These are phyloP conservation scores for Boletus rubroflammeus DNA, from an alignment of 768 basidiomycete species.

Conservation along the genomic window DNA sequence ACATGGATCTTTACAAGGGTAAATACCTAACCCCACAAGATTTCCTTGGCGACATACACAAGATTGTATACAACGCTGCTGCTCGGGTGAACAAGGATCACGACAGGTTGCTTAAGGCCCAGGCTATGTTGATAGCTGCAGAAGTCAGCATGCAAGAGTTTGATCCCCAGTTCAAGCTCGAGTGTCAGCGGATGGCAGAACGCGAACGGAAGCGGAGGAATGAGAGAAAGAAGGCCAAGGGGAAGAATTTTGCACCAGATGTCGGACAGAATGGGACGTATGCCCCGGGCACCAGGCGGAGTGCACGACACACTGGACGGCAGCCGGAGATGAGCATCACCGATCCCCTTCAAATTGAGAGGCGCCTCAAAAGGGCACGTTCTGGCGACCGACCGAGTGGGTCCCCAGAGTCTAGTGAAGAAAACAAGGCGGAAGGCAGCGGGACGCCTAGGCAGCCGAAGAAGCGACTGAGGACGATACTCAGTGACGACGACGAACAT, in stretches of 20 bases:
- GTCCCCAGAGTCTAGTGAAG: conserved; percentile 43
- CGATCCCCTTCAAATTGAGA: conserved; percentile 71
- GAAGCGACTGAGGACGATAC: conserved; percentile 44
- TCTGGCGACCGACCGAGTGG: conserved; percentile 53
- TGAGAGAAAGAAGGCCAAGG: conserved; percentile 43
- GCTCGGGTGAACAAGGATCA: conserved; percentile 56
- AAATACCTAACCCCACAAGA: conserved; percentile 85
- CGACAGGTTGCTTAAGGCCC: conserved; percentile 77
- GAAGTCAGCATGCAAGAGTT: conserved; percentile 86
- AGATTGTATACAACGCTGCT: conserved; percentile 74
- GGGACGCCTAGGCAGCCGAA: conserved; percentile 46
- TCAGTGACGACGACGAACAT: conserved; percentile 44
- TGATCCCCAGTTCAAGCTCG: conserved; percentile 69
- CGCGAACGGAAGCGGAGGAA: conserved; percentile 66
- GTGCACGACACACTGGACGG: conserved; percentile 69
- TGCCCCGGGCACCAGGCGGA: conserved; percentile 59
- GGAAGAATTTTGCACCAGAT: conserved; percentile 15
- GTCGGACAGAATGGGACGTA: conserved; percentile 32
- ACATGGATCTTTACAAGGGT: conserved; percentile 75
- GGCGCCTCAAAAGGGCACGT: conserved; percentile 69
- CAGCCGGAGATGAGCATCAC: conserved; percentile 69
- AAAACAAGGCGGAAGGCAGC: conserved; percentile 41
- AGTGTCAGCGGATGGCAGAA: conserved; percentile 86
- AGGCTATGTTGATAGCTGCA: conserved; percentile 84
- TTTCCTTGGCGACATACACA: conserved; percentile 79